phyloP scores from a whole-genome alignment of 495 filamentous ascomycete genomes.

The Talaromyces liani region DNA sequence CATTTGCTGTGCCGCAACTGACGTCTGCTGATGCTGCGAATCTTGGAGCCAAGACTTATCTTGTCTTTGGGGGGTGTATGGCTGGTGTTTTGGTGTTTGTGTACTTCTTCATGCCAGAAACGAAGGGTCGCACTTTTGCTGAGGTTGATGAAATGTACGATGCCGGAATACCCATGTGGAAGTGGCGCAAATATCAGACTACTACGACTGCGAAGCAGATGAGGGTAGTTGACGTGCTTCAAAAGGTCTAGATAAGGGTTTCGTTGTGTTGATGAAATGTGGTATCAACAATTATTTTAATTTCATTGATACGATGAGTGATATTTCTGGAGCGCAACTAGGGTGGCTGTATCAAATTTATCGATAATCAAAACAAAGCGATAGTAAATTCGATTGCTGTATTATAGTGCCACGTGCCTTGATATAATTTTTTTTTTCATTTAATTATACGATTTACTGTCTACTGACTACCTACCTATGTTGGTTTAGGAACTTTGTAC shows the following conservation, averaged over 20 bases:
- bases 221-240: background rate
- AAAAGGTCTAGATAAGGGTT: background rate
- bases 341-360: no score
- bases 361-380: no score
- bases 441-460: no score
- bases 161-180: constrained; percentile 35
- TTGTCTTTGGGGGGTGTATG: constrained; percentile 33
- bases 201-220: constrained; percentile 13
- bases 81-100: constrained; percentile 37
- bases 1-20: constrained; percentile 26
- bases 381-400: no score
- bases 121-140: constrained; percentile 40
- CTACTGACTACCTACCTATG: no score
- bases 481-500: no score
- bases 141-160: constrained; percentile 51
- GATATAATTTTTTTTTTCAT: no score
- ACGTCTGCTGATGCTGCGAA: constrained; percentile 31
- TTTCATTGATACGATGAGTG: no score
- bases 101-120: constrained; percentile 46
- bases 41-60: constrained; percentile 31
- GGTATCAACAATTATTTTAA: no score
- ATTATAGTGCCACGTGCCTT: no score
- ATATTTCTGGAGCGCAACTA: no score
- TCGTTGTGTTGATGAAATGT: background rate
- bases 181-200: constrained; percentile 27